Conservation (phyloP, 2,329 filamentous ascomycete genomes). For the Fusarium nisikadoi region DNA sequence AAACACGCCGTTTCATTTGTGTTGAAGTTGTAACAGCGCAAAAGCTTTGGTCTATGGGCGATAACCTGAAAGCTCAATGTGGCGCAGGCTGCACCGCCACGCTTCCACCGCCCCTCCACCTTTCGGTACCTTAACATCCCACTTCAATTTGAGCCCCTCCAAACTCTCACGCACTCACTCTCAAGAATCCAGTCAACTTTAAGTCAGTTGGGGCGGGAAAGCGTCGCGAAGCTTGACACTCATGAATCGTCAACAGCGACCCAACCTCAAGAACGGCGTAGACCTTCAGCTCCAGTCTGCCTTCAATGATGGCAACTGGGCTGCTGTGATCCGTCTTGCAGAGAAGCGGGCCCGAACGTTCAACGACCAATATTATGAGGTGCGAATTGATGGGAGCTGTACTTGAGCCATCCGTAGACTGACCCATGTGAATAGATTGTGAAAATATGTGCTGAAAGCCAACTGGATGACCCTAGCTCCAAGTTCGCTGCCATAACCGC, state of each 20-base stretch:
- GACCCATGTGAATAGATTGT: constrained; percentile 51
- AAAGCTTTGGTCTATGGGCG: not conserved
- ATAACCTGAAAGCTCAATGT: not conserved
- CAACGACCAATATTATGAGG: constrained; percentile 67
- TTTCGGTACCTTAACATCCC: constrained; percentile 17
- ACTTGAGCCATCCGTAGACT: not conserved
- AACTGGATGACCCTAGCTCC: constrained; percentile 60
- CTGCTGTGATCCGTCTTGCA: constrained; percentile 61
- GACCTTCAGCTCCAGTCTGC: constrained; percentile 66
- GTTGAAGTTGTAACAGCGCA: not conserved
- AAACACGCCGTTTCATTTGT: not conserved
- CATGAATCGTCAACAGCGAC: constrained; percentile 51
- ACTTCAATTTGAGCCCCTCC: constrained; percentile 41
- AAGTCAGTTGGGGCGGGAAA: constrained; percentile 15
- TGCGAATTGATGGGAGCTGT: constrained; percentile 39
- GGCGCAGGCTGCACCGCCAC: constrained; percentile 21
- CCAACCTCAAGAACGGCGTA: constrained; percentile 59
- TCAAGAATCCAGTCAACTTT: constrained; percentile 21
- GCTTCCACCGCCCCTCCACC: constrained; percentile 23
- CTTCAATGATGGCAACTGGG: constrained; percentile 66
- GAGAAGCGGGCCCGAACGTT: constrained; percentile 60
- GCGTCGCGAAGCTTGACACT: constrained; percentile 16
- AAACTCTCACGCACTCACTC: constrained; percentile 32
- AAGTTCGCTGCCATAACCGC: constrained; percentile 57
- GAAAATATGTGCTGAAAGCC: constrained; percentile 62